Percentiles rank a stretch among this genome's conserved stretches.
These are phyloP conservation scores for Bipolaris bicolor DNA, from an alignment of 2,329 filamentous ascomycete genomes.

Conservation along the genomic window DNA sequence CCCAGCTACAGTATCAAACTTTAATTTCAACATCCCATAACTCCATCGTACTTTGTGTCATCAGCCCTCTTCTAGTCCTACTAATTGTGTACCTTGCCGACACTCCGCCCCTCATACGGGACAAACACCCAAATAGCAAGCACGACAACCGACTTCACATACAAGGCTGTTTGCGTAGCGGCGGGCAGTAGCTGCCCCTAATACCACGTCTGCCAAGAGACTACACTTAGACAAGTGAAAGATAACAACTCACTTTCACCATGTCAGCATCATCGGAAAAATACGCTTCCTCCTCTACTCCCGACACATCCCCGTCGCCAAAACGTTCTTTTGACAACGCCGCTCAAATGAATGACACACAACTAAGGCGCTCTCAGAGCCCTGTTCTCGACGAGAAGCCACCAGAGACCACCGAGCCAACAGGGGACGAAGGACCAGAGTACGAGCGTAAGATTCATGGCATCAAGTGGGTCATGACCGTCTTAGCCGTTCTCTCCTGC, in stretches of 20 bases:
- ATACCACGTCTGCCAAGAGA: not conserved
- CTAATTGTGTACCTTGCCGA: not conserved
- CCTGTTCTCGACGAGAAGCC: not conserved
- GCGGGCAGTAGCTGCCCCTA: not conserved
- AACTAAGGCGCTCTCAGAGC: not conserved
- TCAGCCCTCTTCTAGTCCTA: not conserved
- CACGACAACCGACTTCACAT: not conserved
- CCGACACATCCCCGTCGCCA: not conserved
- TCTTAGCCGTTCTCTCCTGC: slow-evolving; percentile 12
- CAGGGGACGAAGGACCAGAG: not conserved
- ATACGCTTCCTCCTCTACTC: not conserved
- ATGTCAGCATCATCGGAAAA: not conserved
- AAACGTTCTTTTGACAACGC: not conserved
- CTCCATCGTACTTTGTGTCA: not conserved
- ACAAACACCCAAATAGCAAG: not conserved
- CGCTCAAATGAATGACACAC: not conserved
- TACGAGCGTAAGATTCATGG: slow-evolving; percentile 7
- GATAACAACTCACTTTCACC: not conserved
- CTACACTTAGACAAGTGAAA: not conserved
- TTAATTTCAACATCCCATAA: not conserved
- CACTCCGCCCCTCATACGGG: not conserved
- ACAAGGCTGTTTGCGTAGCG: not conserved
- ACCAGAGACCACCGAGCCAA: not conserved
- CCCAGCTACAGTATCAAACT: not conserved
- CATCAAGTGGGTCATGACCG: slow-evolving; percentile 5